These are phyloP conservation scores for Neocucurbitaria cava DNA, from an alignment of 2,329 filamentous ascomycete genomes.

Conservation along the genomic window DNA sequence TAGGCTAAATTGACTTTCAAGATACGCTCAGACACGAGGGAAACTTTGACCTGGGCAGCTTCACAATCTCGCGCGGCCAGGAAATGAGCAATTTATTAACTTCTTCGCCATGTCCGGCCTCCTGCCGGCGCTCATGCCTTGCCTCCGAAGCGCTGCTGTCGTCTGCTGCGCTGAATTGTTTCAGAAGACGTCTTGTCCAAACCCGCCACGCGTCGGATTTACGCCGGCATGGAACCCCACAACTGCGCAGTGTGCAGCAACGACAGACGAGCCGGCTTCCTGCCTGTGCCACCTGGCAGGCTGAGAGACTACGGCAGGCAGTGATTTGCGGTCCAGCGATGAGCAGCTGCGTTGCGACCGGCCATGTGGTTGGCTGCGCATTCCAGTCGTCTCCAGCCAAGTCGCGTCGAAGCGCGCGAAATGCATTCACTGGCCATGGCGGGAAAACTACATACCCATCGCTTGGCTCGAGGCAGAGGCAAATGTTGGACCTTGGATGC, in stretches of 20 bases:
- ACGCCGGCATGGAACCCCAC: constrained; percentile 12
- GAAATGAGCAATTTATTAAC: constrained; percentile 30
- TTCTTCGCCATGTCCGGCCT: constrained; percentile 4
- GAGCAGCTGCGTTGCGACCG: constrained; percentile 12
- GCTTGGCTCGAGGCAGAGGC: constrained; percentile 19
- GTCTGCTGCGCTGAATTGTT: constrained; percentile 16
- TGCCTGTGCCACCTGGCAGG: constrained; percentile 19
- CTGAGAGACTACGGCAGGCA: constrained; percentile 4
- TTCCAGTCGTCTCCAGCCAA: constrained; percentile 22
- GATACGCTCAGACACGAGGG: constrained; percentile 35
- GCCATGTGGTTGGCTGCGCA: constrained; percentile 25
- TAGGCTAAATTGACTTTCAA: constrained; percentile 20
- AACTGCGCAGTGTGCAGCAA: constrained; percentile 18
- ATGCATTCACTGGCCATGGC: constrained; percentile 17
- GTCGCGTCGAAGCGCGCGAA: constrained; percentile 17
- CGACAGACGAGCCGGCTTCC: constrained; percentile 5
- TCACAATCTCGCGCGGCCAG: constrained; percentile 8
- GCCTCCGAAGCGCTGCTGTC: constrained; percentile 1
- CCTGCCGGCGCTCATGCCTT: constrained; percentile 10
- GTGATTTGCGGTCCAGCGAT: background rate
- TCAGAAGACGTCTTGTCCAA: constrained; percentile 21
- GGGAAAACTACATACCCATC: constrained; percentile 16
- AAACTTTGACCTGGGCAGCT: constrained; percentile 7
- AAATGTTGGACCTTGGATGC: constrained; percentile 4
- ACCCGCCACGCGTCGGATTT: constrained; percentile 28